A percentile compares a stretch with the other conserved stretches of the same genome.
Conservation (phyloP, 805 yeast genomes). For the Candida morakotiae region DNA sequence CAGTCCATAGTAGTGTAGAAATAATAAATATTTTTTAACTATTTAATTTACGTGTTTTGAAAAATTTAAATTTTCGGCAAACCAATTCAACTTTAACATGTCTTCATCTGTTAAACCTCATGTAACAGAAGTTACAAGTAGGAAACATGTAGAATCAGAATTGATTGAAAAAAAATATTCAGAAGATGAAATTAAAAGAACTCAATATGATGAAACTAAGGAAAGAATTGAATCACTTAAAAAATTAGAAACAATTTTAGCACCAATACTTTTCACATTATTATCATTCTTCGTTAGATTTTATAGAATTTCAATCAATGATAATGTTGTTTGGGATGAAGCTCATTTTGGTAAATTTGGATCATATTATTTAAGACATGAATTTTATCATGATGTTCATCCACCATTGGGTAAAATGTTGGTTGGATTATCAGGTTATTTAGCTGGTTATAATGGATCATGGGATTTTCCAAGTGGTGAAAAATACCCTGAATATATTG, state of each 20-base stretch:
- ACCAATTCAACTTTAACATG: slow-evolving; percentile 10
- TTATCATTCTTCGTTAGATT: slow-evolving; percentile 65
- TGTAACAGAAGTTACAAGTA: slow-evolving; percentile 4
- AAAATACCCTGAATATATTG: slow-evolving; percentile 55
- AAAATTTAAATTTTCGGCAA: slow-evolving; percentile 2
- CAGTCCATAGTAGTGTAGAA: slow-evolving; percentile 5
- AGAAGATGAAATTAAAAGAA: slow-evolving; percentile 15
- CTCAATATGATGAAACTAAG: slow-evolving; percentile 21
- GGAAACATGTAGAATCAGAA: slow-evolving; percentile 6
- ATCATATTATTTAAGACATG: slow-evolving; percentile 71
- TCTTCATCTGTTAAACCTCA: slow-evolving; percentile 19
- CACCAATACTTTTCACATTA: slow-evolving; percentile 63
- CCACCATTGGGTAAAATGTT: slow-evolving; percentile 85
- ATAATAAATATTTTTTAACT: background rate
- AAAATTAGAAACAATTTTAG: slow-evolving; percentile 37
- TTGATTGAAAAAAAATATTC: slow-evolving; percentile 6
- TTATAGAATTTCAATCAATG: slow-evolving; percentile 51
- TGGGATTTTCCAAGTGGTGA: slow-evolving; percentile 70
- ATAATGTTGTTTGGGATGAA: slow-evolving; percentile 81
- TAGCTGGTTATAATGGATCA: slow-evolving; percentile 81
- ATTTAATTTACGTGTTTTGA: slow-evolving; percentile 3
- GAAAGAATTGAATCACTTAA: slow-evolving; percentile 25
- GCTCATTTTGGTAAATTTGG: slow-evolving; percentile 90
- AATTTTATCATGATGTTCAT: slow-evolving; percentile 82
- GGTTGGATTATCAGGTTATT: slow-evolving; percentile 70